A percentile compares a stretch with the other conserved stretches of the same genome.
Conservation (phyloP, 2,329 filamentous ascomycete species). For the Claviceps lovelessii region DNA sequence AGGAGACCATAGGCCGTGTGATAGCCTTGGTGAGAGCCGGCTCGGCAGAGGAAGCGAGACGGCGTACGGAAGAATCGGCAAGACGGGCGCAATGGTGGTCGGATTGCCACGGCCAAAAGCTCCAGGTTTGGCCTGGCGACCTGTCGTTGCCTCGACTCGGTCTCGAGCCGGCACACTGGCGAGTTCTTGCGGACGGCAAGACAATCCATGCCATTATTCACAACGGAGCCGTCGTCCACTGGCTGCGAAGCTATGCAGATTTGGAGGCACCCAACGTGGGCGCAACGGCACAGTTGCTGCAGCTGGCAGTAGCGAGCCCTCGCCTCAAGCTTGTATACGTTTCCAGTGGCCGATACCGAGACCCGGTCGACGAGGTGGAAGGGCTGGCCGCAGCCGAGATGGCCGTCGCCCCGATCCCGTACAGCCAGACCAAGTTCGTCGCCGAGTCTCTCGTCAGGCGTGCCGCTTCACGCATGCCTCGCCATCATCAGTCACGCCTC, state of each 20-base stretch:
- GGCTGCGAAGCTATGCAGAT: constrained; percentile 3
- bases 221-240: constrained; percentile 7
- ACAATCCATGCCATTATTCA: constrained; percentile 5
- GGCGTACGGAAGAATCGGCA: constrained; percentile 3
- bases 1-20: neutral
- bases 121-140: constrained; percentile 6
- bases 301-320: neutral
- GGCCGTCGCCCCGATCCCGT: constrained; percentile 3
- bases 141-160: neutral
- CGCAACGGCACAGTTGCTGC: constrained; percentile 4
- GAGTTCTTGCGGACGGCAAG: neutral
- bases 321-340: constrained; percentile 3
- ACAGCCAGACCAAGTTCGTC: constrained; percentile 13
- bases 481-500: neutral
- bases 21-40: constrained; percentile 3
- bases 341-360: neutral
- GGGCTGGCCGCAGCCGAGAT: neutral
- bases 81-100: constrained; percentile 6
- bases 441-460: constrained; percentile 9
- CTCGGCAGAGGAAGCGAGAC: neutral
- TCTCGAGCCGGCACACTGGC: neutral
- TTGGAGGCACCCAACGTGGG: constrained; percentile 6
- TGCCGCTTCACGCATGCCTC: constrained; percentile 5
- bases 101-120: constrained; percentile 1
- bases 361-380: neutral